These are phyloP conservation scores for Cardamine chenopodiifolia DNA, from an alignment of 345 rosid species.

Conservation along the genomic window DNA sequence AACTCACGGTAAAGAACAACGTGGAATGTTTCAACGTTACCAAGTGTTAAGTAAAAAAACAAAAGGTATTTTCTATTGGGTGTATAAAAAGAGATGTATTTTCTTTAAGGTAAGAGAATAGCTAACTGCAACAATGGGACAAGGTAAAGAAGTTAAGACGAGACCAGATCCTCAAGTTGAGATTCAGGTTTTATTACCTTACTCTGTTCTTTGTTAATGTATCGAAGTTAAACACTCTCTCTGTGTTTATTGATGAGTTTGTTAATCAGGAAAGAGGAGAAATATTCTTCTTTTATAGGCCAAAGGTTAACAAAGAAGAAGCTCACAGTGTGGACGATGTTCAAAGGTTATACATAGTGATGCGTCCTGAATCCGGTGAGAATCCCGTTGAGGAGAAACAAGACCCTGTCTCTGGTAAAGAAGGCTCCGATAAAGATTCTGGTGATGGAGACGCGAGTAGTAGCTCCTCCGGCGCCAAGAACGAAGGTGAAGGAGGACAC, in stretches of 20 bases:
- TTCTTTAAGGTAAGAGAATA: not conserved
- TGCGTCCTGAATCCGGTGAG: slow-evolving; percentile 71
- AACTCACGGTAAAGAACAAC: slow-evolving; percentile 6
- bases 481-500: slow-evolving; percentile 50
- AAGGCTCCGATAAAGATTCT: slow-evolving; percentile 39
- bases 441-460: not conserved
- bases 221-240: not conserved
- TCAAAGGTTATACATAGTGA: slow-evolving; percentile 64
- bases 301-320: slow-evolving; percentile 69
- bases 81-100: not conserved
- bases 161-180: slow-evolving; percentile 42
- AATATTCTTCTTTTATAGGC: slow-evolving; percentile 82
- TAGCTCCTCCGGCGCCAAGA: slow-evolving; percentile 7
- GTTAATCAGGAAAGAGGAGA: slow-evolving; percentile 66
- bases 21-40: slow-evolving; percentile 26
- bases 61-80: not conserved
- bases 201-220: not conserved
- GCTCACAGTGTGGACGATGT: slow-evolving; percentile 64
- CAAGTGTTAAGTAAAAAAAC: slow-evolving; percentile 9
- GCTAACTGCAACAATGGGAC: slow-evolving; percentile 25
- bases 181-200: slow-evolving; percentile 37
- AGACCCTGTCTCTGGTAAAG: slow-evolving; percentile 60
- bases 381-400: slow-evolving; percentile 60
- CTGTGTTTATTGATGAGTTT: slow-evolving; percentile 1
- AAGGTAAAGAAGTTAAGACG: slow-evolving; percentile 42